phyloP scores from a whole-genome alignment of 148 eudicot species.

The Rheum nobile region DNA sequence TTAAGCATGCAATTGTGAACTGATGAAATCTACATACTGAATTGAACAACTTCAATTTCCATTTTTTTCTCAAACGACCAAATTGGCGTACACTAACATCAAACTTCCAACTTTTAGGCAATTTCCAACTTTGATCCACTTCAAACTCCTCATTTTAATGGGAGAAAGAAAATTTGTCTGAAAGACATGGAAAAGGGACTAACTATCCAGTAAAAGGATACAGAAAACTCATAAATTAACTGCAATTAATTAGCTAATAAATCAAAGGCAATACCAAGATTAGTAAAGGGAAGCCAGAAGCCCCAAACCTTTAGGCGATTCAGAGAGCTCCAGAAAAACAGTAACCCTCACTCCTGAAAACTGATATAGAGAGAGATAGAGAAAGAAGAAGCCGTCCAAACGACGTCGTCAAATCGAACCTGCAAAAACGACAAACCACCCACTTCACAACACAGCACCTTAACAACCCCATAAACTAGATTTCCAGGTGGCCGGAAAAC shows the following conservation, averaged over 20 bases:
- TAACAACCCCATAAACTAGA: not conserved
- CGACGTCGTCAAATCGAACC: constrained; percentile 13
- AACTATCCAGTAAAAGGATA: not conserved
- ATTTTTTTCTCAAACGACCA: not conserved
- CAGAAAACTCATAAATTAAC: not conserved
- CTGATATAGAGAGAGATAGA: not conserved
- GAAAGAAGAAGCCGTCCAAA: not conserved
- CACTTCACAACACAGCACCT: not conserved
- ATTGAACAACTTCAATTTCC: not conserved
- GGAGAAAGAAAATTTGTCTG: not conserved
- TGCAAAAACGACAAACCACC: constrained; percentile 9
- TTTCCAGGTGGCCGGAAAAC: constrained; percentile 7
- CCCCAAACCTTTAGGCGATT: constrained; percentile 3
- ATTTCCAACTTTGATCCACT: not conserved
- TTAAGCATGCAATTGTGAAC: not conserved
- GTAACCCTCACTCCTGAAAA: not conserved
- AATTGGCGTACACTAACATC: not conserved
- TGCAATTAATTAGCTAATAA: not conserved
- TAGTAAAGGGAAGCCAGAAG: not conserved
- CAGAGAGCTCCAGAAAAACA: not conserved
- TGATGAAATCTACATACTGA: not conserved
- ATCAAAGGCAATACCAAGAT: not conserved
- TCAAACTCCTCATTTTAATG: not conserved
- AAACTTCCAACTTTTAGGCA: not conserved
- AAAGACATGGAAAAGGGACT: not conserved